Evolutionary conservation across 2,329 filamentous ascomycete species (phyloP), one percentile per base, ranked within the genome.

Genomic region (Colletotrichum godetiae): DNA sequence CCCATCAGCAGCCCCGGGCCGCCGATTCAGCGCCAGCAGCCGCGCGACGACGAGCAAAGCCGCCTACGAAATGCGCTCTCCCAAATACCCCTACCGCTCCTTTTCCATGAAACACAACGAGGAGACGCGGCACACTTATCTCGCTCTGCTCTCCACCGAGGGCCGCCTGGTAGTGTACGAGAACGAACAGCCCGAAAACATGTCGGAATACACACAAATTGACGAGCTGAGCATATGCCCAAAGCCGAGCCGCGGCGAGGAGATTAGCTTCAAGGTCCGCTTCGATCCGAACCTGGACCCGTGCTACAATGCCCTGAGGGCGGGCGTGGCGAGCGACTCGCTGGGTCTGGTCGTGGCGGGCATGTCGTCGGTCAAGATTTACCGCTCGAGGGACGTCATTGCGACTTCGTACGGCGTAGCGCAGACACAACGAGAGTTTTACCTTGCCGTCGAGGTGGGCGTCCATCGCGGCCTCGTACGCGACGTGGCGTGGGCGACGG

Each of bases 401-500:
- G 86, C 83, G n/a, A 82, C 84, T 52, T 86, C 84, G 63, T 88
- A 88, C 75, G 91, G 85, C 68, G 86, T 86, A 52, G 82, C 83
- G 19, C 86, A 82, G 85, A 91, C 84, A 84, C 90, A 80, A 86
- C 93, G 94, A 74, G 93, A 94, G 72, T 97, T 98, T 80, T 98
- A 97, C 80, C 90, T 94, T 8, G 95, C 95, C 0, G 92, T 92
- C 24, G 93, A 95, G 79, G 86, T 98, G 19, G 86, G 87, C 35
- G 91, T 92, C 1, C 94, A 98, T 77, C 88, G 90, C 8, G 92
- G 92, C 0, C 87, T 98, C 52, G 93, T 98, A 7, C 89, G 96
- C 60, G 95, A 98, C 80, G 90, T 98, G 1, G 92, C 94, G 2
- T 99, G 97, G 97, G 95, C 96, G 1, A 93, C 95, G 60, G 96